Evolutionary conservation across 805 yeast species (phyloP).

Genomic region (Helenozyma baotianmanensis): DNA sequence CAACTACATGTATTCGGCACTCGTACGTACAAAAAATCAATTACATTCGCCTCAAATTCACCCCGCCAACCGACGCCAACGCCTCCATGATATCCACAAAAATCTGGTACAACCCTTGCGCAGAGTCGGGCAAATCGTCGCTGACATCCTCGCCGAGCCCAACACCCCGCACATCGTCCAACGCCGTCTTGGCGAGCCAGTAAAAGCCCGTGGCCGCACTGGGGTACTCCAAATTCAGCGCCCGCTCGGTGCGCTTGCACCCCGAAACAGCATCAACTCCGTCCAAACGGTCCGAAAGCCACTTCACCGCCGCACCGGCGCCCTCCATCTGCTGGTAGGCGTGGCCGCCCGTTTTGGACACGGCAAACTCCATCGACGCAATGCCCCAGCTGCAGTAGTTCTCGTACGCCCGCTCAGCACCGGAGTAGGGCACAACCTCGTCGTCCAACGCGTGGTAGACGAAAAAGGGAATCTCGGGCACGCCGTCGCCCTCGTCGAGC

Average conservation of each 20-base stretch:
- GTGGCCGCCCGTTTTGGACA: slow-evolving; percentile 25
- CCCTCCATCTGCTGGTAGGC: slow-evolving; percentile 17
- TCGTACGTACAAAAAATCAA: too few species aligned
- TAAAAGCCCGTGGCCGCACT: slow-evolving; percentile 5
- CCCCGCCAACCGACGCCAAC: too few species aligned
- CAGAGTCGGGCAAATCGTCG: too few species aligned
- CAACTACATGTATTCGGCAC: too few species aligned
- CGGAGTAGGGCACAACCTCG: slow-evolving; percentile 19
- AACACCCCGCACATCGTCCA: slow-evolving; percentile 1
- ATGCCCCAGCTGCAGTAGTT: slow-evolving; percentile 30
- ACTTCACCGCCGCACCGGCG: slow-evolving; percentile 10
- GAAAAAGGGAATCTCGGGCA: slow-evolving; percentile 24
- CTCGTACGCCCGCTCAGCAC: slow-evolving; percentile 17
- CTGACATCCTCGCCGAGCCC: too few species aligned
- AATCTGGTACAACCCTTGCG: too few species aligned
- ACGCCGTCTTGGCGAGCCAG: slow-evolving; percentile 2
- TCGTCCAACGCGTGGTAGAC: slow-evolving; percentile 22
- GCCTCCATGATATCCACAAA: too few species aligned
- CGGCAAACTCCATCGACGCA: slow-evolving; percentile 24
- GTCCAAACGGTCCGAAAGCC: slow-evolving; percentile 10
- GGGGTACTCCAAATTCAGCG: slow-evolving; percentile 8
- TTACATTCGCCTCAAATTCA: too few species aligned
- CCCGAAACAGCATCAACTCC: slow-evolving; percentile 8
- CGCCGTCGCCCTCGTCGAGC: slow-evolving; percentile 1
- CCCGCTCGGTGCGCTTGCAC: slow-evolving; percentile 3